A percentile compares a stretch with the other conserved stretches of the same genome.
Evolutionary conservation across 139 green algal genomes (phyloP).

Genomic region (Penium margaritaceum): DNA sequence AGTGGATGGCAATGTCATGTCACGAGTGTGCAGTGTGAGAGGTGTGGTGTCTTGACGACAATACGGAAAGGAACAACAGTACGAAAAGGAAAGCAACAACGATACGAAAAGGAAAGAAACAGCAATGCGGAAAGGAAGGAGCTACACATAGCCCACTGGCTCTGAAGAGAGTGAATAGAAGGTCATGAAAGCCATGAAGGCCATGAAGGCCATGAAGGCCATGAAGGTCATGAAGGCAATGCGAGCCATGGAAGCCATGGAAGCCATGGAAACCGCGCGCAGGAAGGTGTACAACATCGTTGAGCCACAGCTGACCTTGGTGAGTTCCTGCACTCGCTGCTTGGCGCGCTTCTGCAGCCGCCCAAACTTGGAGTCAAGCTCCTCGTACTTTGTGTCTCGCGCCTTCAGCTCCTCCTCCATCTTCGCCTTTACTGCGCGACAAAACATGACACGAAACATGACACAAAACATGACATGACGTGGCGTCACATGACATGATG

Average conservation of each 20-base stretch:
- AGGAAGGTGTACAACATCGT: not conserved
- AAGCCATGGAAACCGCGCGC: not conserved
- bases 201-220: no score
- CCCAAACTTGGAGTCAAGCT: conserved; percentile 14
- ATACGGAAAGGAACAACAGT: no score
- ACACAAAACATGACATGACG: no score
- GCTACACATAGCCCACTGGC: no score
- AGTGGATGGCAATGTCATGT: no score
- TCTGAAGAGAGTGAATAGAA: not conserved
- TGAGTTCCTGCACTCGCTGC: conserved; percentile 28
- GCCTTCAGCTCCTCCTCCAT: conserved; percentile 4
- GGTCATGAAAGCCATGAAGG: not conserved
- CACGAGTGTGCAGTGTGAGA: no score
- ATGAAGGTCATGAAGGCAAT: not conserved
- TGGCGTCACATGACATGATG: no score
- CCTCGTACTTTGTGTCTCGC: conserved; percentile 3
- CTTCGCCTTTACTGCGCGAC: not conserved
- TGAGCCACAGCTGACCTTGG: conserved; percentile 8
- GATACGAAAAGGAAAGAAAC: no score
- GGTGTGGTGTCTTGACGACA: no score
- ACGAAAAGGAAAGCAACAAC: no score
- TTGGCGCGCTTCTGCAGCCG: conserved; percentile 25
- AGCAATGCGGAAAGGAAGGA: no score
- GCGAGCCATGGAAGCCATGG: not conserved
- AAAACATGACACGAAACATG: no score